phyloP scores from a whole-genome alignment of 176 grass and related monocot genomes.

The Tuctoria greenei region DNA sequence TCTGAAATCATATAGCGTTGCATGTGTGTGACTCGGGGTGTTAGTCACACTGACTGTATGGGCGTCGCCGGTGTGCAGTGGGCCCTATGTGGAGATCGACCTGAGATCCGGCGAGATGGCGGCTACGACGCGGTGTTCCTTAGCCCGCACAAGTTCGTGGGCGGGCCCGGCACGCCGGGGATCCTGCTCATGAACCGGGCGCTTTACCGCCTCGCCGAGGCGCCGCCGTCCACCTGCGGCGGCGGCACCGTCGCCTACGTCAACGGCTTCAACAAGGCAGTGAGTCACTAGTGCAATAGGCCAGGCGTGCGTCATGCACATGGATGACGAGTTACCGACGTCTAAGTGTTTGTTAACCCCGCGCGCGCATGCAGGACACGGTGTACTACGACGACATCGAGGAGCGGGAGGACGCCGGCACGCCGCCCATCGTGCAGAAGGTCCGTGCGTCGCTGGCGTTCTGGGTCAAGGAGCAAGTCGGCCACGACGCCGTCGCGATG shows the following conservation, averaged over 20 bases:
- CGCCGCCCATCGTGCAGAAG: conserved; percentile 68
- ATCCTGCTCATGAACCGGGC: conserved; percentile 68
- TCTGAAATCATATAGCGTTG: no score
- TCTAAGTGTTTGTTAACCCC: no score
- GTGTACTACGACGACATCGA: conserved; percentile 61
- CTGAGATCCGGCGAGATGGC: conserved; percentile 59
- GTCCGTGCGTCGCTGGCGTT: conserved; percentile 64
- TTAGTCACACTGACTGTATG: background rate
- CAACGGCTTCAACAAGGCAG: conserved; percentile 55
- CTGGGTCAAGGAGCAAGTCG: conserved; percentile 79
- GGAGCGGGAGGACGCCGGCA: conserved; percentile 70
- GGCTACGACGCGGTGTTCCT: conserved; percentile 90
- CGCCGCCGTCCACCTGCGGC: conserved; percentile 65
- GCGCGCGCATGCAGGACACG: conserved; percentile 58
- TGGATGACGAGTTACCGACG: no score
- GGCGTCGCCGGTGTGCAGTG: conserved; percentile 24
- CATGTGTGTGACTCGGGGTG: background rate
- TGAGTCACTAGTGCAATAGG: no score
- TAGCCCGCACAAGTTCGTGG: conserved; percentile 89
- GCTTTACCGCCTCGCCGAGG: conserved; percentile 56
- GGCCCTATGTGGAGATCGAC: conserved; percentile 80
- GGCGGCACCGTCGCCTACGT: conserved; percentile 84
- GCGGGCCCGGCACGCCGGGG: conserved; percentile 72
- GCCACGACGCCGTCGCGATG: conserved; percentile 35
- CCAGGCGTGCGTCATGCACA: no score